Evolutionary conservation across 2,329 filamentous ascomycete species (phyloP).

Genomic region (Tolypocladium nubicola): DNA sequence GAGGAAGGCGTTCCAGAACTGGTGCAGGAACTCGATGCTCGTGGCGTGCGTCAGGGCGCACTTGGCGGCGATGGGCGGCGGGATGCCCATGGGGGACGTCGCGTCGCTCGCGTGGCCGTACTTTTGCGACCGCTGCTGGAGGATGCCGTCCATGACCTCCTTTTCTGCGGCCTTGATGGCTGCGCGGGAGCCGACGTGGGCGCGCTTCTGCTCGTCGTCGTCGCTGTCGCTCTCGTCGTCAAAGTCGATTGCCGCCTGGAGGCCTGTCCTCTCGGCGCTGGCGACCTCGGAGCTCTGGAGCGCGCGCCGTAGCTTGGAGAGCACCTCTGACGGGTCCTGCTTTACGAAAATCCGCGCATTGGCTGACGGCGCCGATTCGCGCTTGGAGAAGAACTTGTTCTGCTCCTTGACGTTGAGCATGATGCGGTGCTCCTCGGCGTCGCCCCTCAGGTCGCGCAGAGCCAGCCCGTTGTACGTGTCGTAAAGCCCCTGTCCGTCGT

Average conservation of each 20-base stretch:
- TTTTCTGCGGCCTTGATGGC: slow-evolving; percentile 54
- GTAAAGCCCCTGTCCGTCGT: slow-evolving; percentile 48
- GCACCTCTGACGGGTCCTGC: slow-evolving; percentile 59
- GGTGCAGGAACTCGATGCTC: slow-evolving; percentile 88
- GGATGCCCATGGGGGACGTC: slow-evolving; percentile 41
- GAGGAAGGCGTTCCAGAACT: slow-evolving; percentile 90
- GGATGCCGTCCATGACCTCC: slow-evolving; percentile 56
- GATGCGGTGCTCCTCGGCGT: slow-evolving; percentile 65
- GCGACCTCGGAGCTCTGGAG: slow-evolving; percentile 42
- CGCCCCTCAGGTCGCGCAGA: slow-evolving; percentile 69
- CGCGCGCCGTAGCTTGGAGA: slow-evolving; percentile 53
- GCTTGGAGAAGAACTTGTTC: slow-evolving; percentile 65
- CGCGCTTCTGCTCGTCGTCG: slow-evolving; percentile 42
- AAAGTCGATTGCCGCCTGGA: slow-evolving; percentile 56
- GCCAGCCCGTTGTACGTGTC: slow-evolving; percentile 67
- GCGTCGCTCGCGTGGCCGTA: slow-evolving; percentile 38
- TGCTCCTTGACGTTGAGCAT: slow-evolving; percentile 84
- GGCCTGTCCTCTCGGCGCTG: slow-evolving; percentile 40
- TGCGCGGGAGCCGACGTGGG: slow-evolving; percentile 58
- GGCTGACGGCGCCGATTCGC: slow-evolving; percentile 34
- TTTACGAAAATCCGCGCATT: slow-evolving; percentile 48
- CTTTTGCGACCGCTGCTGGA: slow-evolving; percentile 48
- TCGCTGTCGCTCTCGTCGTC: slow-evolving; percentile 61
- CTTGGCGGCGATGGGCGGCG: slow-evolving; percentile 45
- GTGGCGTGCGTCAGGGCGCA: slow-evolving; percentile 73